A percentile compares a stretch with the other conserved stretches of the same genome.
Conservation (phyloP, 2,329 filamentous ascomycete genomes). For the Scedosporium dehoogii region DNA sequence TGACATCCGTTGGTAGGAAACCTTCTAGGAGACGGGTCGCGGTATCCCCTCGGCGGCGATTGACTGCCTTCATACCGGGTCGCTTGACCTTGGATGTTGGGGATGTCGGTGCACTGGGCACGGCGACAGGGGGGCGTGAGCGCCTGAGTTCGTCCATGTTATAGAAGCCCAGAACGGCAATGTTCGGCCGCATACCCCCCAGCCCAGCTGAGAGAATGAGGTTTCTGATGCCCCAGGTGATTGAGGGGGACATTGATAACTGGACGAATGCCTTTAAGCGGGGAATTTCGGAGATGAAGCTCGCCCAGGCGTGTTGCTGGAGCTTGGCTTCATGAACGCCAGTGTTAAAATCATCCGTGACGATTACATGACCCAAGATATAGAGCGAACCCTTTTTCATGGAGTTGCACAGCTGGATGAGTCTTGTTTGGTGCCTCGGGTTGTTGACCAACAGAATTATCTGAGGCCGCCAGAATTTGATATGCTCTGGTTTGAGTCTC, state of each 20-base stretch:
- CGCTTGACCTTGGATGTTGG: constrained; percentile 22
- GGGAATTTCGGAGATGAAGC: constrained; percentile 72
- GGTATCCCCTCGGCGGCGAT: constrained; percentile 40
- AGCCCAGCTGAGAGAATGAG: constrained; percentile 72
- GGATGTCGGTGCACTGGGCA: constrained; percentile 38
- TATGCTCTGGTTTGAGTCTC: constrained; percentile 75
- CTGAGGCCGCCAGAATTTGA: constrained; percentile 89
- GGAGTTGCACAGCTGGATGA: constrained; percentile 87
- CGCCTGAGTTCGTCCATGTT: constrained; percentile 67
- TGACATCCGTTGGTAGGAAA: constrained; percentile 58
- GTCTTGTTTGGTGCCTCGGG: constrained; percentile 67
- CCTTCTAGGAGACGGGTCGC: constrained; percentile 46
- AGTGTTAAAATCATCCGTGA: constrained; percentile 69
- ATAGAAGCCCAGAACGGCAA: constrained; percentile 71
- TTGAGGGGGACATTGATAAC: constrained; percentile 68
- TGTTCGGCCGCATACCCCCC: constrained; percentile 82
- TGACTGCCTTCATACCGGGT: constrained; percentile 17
- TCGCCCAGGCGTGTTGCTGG: constrained; percentile 75
- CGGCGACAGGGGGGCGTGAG: constrained; percentile 43
- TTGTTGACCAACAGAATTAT: constrained; percentile 79
- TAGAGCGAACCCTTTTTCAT: constrained; percentile 82
- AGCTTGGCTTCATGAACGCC: constrained; percentile 72
- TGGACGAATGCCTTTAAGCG: constrained; percentile 86
- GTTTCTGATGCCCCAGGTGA: constrained; percentile 80
- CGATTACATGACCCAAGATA: constrained; percentile 79